Percentiles rank a stretch among this genome's conserved stretches.
These are phyloP conservation scores for Microdochium trichocladiopsis DNA, from an alignment of 2,329 filamentous ascomycete genomes.

Conservation along the genomic window DNA sequence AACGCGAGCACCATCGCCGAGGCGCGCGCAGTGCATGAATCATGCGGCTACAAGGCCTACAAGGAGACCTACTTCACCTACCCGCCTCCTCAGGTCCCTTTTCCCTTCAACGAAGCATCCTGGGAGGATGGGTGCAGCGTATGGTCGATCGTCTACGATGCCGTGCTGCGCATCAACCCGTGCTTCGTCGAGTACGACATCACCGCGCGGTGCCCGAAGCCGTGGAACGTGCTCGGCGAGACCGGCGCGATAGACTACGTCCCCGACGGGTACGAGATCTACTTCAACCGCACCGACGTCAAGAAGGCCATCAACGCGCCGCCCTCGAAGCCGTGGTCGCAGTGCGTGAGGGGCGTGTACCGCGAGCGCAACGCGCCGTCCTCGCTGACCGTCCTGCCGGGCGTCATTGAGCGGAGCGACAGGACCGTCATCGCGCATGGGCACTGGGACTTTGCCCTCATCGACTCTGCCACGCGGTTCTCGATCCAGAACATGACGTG, in stretches of 20 bases:
- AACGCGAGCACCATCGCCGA: slow-evolving; percentile 46
- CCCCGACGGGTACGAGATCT: slow-evolving; percentile 53
- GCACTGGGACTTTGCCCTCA: slow-evolving; percentile 59
- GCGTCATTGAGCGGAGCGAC: slow-evolving; percentile 66
- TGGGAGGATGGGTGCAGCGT: slow-evolving; percentile 42
- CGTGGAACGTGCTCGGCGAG: slow-evolving; percentile 51
- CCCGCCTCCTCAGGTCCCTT: slow-evolving; percentile 53
- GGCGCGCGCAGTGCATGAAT: slow-evolving; percentile 41
- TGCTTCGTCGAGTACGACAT: slow-evolving; percentile 68
- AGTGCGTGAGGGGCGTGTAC: slow-evolving; percentile 17
- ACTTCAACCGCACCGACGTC: slow-evolving; percentile 67
- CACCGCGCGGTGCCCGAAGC: slow-evolving; percentile 57
- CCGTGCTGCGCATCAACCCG: slow-evolving; percentile 50
- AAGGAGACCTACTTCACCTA: slow-evolving; percentile 50
- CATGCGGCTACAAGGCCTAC: slow-evolving; percentile 52
- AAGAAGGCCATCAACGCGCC: slow-evolving; percentile 63
- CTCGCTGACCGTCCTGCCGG: slow-evolving; percentile 52
- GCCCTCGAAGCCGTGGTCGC: slow-evolving; percentile 19
- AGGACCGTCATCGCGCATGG: slow-evolving; percentile 72
- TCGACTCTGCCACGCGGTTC: slow-evolving; percentile 62
- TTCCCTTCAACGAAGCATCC: slow-evolving; percentile 32
- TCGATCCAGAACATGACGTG: slow-evolving; percentile 79
- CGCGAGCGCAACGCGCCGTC: slow-evolving; percentile 48
- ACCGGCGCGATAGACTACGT: slow-evolving; percentile 58
- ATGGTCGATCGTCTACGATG: slow-evolving; percentile 40